Conservation (phyloP, 495 filamentous ascomycete species). For the Emericellopsis terricola region DNA sequence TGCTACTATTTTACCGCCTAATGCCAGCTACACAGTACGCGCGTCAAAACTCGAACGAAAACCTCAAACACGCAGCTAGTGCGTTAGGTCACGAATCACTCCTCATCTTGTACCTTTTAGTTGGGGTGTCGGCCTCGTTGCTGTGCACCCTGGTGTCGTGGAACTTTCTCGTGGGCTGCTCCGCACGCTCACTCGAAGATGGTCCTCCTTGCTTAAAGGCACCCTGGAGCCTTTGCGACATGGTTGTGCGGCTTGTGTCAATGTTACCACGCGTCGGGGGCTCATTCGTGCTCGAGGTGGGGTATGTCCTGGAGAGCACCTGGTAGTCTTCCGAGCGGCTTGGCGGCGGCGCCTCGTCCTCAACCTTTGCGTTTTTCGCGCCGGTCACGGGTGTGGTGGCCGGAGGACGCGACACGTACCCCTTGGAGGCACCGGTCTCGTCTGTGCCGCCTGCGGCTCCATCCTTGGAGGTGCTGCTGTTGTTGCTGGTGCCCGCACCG, state of each 20-base stretch:
- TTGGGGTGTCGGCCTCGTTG: neutral
- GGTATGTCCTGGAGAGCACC: neutral
- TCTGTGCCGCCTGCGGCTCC: neutral
- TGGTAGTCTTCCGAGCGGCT: neutral
- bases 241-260: neutral
- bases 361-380: neutral
- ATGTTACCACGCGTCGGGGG: neutral
- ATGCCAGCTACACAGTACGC: no score
- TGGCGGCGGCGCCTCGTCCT: neutral
- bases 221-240: neutral
- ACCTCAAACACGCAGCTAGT: no score
- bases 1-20: no score
- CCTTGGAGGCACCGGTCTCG: no score
- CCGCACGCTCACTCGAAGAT: neutral
- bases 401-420: no score
- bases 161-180: neutral
- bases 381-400: neutral
- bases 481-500: neutral
- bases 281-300: neutral
- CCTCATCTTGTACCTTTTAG: neutral
- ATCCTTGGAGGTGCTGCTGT: neutral
- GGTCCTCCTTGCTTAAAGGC: neutral
- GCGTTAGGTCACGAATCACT: neutral
- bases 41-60: no score
- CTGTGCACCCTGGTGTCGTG: neutral